A percentile compares a stretch with the other conserved stretches of the same genome.
Evolutionary conservation across 495 filamentous ascomycete genomes (phyloP).

Genomic region (Sordaria brevicollis): DNA sequence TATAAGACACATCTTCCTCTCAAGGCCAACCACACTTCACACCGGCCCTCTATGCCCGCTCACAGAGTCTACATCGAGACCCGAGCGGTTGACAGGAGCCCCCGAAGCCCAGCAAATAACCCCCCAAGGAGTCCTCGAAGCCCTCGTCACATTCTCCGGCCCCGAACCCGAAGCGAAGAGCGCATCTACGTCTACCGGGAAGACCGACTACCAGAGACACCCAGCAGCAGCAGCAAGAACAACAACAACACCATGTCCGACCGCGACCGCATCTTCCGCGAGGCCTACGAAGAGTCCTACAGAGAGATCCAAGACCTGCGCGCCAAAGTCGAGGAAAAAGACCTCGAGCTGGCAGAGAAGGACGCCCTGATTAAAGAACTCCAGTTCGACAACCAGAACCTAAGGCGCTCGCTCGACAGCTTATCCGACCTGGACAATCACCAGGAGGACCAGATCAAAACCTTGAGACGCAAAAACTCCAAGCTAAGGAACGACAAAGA

Average conservation of each 20-base stretch:
- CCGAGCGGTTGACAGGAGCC: constrained; percentile 1
- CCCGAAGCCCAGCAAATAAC: background rate
- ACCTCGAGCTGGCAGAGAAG: no score
- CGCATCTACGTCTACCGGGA: constrained; percentile 11
- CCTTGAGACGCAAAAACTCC: constrained; percentile 9
- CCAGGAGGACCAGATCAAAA: constrained; percentile 6
- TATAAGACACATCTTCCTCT: background rate
- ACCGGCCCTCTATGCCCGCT: background rate
- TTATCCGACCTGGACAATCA: constrained; percentile 11
- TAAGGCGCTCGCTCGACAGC: constrained; percentile 13
- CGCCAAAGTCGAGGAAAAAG: constrained; percentile 12
- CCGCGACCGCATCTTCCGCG: constrained; percentile 8
- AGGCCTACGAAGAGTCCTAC: constrained; percentile 6
- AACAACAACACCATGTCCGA: constrained; percentile 8
- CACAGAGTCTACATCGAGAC: constrained; percentile 16
- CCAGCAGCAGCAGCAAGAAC: no score
- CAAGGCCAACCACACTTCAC: background rate
- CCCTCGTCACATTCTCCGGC: constrained; percentile 3
- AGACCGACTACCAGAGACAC: constrained; percentile 1
- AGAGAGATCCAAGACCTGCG: constrained; percentile 16
- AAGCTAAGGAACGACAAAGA: constrained; percentile 14
- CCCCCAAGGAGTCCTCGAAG: constrained; percentile 6
- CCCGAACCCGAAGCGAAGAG: constrained; percentile 10
- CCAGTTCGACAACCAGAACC: constrained; percentile 13
- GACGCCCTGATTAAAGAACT: constrained; percentile 8